Base-by-base conservation (phyloP, 495 filamentous ascomycete genomes). In the Talaromyces wortmannii region DNA sequence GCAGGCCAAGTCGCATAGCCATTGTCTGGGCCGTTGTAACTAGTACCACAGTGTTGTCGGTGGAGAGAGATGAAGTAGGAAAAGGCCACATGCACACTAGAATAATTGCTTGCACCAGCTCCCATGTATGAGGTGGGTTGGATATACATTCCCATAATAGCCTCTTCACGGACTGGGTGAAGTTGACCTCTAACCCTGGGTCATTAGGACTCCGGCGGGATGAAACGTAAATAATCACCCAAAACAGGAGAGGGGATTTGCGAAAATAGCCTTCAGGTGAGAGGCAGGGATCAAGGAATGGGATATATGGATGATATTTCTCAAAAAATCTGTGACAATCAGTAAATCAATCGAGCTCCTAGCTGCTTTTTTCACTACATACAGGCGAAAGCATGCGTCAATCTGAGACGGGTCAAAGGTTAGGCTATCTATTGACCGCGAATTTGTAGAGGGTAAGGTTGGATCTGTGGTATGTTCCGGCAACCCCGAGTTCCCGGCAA, bases 11-110 rank as follows among this genome's bases (percentile, higher is more conserved):
- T 31, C 54, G 55, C 31, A 57, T 54, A 13, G 58, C 45, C 2
- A 60, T 60, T 5, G 55, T 55, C 23, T 60, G 58, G 4, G 58
- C 55, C 16, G 54, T 45, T 17, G 49, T 57, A 0, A 57, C 46
- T 11, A 60, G 40, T 16, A 50, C 50, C 4, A 52, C 40, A 18
- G 55, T 60, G 6, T 18, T 60, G 32, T 60, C 58, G 7, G 50
- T 57, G 1, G 55, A 54, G 5, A 60, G 46, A 6, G 58, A 60
- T 2, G 55, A 60, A 2, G 58, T 60, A 12, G 58, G 58, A 51
- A 54, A 55, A 30, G 58, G 58, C 58, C 58, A 60, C 55, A 57
- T 50, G 51, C 55, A 60, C n/a, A 60, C 31, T 7, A 60, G 51
- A 5, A 42, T 46, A 17, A 60, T 55, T 6, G 58, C 54, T 36